A percentile compares a stretch with the other conserved stretches of the same genome.
Evolutionary conservation across 2,329 filamentous ascomycete genomes (phyloP).

Genomic region (Albophoma yamanashiensis): DNA sequence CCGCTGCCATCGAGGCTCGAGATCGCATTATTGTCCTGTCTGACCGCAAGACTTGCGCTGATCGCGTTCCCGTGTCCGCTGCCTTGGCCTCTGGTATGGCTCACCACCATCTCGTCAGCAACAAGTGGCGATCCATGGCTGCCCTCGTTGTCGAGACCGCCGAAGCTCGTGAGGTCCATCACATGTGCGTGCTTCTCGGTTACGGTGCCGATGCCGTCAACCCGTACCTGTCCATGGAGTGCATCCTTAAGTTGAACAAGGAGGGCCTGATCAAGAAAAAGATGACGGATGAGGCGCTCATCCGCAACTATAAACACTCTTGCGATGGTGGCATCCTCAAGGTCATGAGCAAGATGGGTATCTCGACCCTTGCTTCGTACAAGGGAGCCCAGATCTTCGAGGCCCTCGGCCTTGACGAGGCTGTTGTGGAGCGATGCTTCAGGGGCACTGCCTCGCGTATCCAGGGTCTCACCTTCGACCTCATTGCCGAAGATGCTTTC

Average conservation of each 20-base stretch:
- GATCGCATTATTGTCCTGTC: conserved; percentile 85
- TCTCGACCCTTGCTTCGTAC: conserved; percentile 90
- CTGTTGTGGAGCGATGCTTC: conserved; percentile 89
- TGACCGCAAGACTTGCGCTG: conserved; percentile 72
- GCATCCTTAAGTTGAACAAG: conserved; percentile 91
- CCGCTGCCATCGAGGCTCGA: conserved; percentile 69
- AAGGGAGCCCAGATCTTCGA: conserved; percentile 98
- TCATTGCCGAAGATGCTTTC: conserved; percentile 89
- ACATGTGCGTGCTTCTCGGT: conserved; percentile 95
- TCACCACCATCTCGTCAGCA: conserved; percentile 88
- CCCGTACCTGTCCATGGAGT: conserved; percentile 92
- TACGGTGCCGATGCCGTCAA: conserved; percentile 93
- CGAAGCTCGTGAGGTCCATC: conserved; percentile 93
- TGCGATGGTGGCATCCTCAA: conserved; percentile 94
- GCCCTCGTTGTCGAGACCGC: conserved; percentile 86
- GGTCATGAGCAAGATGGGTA: conserved; percentile 99
- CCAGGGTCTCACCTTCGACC: conserved; percentile 84
- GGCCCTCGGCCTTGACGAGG: conserved; percentile 84
- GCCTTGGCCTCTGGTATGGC: conserved; percentile 86
- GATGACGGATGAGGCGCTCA: conserved; percentile 68
- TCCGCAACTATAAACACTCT: conserved; percentile 94
- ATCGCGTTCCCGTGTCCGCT: conserved; percentile 77
- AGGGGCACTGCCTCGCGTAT: conserved; percentile 89
- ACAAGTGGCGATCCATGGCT: conserved; percentile 87
- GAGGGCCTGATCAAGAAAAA: conserved; percentile 90